Conservation (phyloP, 768 basidiomycete species). For the Termitomyces sp. region DNA sequence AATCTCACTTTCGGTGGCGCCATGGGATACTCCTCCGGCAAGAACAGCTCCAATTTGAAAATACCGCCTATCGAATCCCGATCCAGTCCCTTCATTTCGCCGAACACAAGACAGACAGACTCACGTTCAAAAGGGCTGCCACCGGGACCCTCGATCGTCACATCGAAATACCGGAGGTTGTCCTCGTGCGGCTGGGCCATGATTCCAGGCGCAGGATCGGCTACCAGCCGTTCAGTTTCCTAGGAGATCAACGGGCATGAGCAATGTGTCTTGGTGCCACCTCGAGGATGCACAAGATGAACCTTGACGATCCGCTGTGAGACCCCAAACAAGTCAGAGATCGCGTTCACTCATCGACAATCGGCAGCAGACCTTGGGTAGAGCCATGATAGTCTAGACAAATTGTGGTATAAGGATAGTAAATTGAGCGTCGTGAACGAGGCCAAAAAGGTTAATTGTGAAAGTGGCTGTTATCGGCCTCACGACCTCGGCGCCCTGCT, state of each 20-base stretch:
- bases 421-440: constrained; percentile 6
- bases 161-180: constrained; percentile 98
- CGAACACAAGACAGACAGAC: constrained; percentile 18
- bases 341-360: neutral
- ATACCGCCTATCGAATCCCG: constrained; percentile 61
- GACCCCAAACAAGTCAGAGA: neutral
- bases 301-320: constrained; percentile 53
- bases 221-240: constrained; percentile 97
- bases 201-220: constrained; percentile 97
- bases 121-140: constrained; percentile 89
- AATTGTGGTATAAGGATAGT: constrained; percentile 12
- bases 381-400: constrained; percentile 34
- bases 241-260: constrained; percentile 28
- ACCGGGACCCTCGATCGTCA: constrained; percentile 91
- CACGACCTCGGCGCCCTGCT: constrained; percentile 11
- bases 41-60: constrained; percentile 95
- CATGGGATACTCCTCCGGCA: constrained; percentile 99
- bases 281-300: neutral
- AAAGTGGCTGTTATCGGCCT: constrained; percentile 10
- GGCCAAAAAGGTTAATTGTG: constrained; percentile 1
- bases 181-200: constrained; percentile 95
- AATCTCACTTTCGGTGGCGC: constrained; percentile 97
- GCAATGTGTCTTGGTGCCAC: neutral
- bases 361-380: constrained; percentile 47
- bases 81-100: neutral